Conservation (phyloP, 768 basidiomycete species). For the Megacollybia marginata region DNA sequence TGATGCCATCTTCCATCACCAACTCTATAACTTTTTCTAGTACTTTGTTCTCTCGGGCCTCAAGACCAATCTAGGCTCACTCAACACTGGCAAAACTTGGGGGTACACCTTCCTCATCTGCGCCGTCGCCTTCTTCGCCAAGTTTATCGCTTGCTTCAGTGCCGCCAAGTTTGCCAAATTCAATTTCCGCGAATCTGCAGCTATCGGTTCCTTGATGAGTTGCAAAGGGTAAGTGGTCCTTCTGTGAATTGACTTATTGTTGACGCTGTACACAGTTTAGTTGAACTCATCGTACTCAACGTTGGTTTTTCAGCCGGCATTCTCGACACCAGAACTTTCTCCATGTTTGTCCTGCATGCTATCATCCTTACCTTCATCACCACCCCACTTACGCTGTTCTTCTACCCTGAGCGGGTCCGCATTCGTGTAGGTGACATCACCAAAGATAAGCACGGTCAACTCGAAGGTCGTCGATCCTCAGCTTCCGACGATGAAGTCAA, state of each 20-base stretch:
- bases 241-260: background rate
- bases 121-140: constrained; percentile 68
- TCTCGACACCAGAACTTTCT: constrained; percentile 62
- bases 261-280: constrained; percentile 33
- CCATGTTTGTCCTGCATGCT: constrained; percentile 83
- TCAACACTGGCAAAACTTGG: constrained; percentile 75
- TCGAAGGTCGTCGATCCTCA: constrained; percentile 2
- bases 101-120: constrained; percentile 73
- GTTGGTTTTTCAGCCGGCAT: constrained; percentile 69
- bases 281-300: constrained; percentile 90
- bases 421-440: too few relatives aligned
- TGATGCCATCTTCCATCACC: background rate
- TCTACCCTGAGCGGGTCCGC: constrained; percentile 68
- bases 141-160: constrained; percentile 64
- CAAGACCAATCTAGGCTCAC: constrained; percentile 69
- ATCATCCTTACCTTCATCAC: constrained; percentile 77
- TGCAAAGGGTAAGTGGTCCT: constrained; percentile 68
- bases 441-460: too few relatives aligned
- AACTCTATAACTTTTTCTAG: constrained; percentile 23
- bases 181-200: constrained; percentile 67
- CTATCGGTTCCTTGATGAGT: constrained; percentile 84
- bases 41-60: constrained; percentile 80
- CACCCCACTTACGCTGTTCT: constrained; percentile 70
- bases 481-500: constrained; percentile 34
- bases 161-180: constrained; percentile 59